Percentiles rank a stretch among this genome's conserved stretches.
Evolutionary conservation across 2,329 filamentous ascomycete genomes (phyloP).

Genomic region (Peltaster fructicola): DNA sequence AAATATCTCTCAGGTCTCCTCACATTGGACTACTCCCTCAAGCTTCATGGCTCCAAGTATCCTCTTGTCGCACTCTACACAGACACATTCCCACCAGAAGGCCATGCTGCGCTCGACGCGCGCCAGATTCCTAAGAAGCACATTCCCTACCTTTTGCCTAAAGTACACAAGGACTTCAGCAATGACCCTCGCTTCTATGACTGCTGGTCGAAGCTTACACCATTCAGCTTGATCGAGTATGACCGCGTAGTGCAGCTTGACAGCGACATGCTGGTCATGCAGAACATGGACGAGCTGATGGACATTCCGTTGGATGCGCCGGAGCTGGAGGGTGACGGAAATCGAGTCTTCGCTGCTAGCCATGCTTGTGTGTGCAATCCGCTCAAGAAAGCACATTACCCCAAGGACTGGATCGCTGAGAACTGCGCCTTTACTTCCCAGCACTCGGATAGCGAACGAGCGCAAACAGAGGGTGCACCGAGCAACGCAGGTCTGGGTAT

Average conservation of each 20-base stretch:
- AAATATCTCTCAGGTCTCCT: constrained; percentile 68
- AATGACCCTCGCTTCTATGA: constrained; percentile 75
- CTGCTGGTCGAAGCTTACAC: constrained; percentile 73
- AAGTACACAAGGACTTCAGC: constrained; percentile 46
- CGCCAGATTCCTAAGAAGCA: constrained; percentile 52
- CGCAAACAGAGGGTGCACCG: constrained; percentile 34
- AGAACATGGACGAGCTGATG: constrained; percentile 89
- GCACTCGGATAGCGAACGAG: constrained; percentile 31
- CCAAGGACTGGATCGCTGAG: constrained; percentile 46
- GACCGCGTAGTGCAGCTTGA: constrained; percentile 68
- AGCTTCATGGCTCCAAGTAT: constrained; percentile 46
- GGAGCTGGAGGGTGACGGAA: constrained; percentile 33
- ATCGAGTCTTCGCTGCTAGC: constrained; percentile 60
- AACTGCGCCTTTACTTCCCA: constrained; percentile 47
- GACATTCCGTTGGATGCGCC: constrained; percentile 51
- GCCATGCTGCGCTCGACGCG: constrained; percentile 48
- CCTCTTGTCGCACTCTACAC: constrained; percentile 74
- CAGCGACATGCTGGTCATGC: constrained; percentile 67
- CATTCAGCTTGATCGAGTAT: constrained; percentile 62
- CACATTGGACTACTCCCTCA: constrained; percentile 62
- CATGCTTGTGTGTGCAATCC: constrained; percentile 83
- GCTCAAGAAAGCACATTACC: constrained; percentile 60
- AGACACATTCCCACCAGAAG: constrained; percentile 50
- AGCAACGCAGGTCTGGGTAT: constrained; percentile 36
- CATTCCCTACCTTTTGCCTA: constrained; percentile 57